Percentiles rank a stretch among this genome's conserved stretches.
Evolutionary conservation across 1,284 basidiomycete species (phyloP).

Genomic region (Microbotryum saponariae): DNA sequence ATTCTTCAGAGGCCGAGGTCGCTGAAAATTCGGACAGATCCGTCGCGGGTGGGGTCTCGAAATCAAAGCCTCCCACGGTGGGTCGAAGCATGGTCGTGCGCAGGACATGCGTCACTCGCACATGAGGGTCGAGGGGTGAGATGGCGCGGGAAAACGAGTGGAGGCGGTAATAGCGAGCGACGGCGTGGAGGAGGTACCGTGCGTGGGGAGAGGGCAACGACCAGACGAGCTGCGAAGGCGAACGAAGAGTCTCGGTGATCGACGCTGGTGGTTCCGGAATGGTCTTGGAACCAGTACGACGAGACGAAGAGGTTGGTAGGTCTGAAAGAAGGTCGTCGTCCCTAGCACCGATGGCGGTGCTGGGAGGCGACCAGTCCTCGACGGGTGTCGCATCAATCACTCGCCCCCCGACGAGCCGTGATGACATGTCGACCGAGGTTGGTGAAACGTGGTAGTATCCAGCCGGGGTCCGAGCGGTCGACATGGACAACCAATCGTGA

Average conservation of each 20-base stretch:
- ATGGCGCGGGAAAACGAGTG: conserved; percentile 25
- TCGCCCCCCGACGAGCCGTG: not conserved
- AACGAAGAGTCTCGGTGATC: conserved; percentile 22
- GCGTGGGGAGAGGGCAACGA: conserved; percentile 20
- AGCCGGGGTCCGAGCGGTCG: no score
- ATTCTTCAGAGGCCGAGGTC: conserved; percentile 7
- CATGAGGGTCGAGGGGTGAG: conserved; percentile 21
- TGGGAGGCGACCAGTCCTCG: conserved; percentile 9
- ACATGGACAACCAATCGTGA: no score
- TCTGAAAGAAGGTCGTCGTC: not conserved
- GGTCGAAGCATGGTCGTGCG: conserved; percentile 14
- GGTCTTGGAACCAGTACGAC: no score
- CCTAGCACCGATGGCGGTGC: no score
- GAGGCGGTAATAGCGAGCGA: conserved; percentile 26
- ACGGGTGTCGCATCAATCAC: conserved; percentile 20
- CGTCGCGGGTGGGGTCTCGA: conserved; percentile 24
- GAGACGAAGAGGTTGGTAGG: not conserved
- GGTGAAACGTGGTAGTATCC: no score
- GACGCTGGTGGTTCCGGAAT: conserved; percentile 1
- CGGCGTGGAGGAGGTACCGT: conserved; percentile 24
- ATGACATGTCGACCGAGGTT: no score
- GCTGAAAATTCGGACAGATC: conserved; percentile 14
- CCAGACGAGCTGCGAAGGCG: conserved; percentile 25
- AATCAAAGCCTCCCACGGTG: not conserved
- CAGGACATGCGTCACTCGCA: conserved; percentile 23